Base-by-base conservation (phyloP, 257 asterid species). In the Solanum virginianum region DNA sequence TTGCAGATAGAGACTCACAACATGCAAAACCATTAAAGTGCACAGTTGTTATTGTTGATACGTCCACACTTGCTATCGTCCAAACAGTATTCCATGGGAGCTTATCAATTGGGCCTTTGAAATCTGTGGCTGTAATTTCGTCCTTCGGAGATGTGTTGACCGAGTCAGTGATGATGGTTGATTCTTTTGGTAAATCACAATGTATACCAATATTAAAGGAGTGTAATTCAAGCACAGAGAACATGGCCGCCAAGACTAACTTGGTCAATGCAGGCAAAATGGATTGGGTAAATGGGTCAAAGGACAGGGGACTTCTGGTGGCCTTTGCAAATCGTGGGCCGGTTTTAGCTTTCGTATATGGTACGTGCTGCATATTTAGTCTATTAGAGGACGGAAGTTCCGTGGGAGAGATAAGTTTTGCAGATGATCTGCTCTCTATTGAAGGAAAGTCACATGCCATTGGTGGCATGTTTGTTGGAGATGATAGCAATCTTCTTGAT, bases 81-180 rank as follows among this genome's bases (percentile, higher is more conserved):
- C 98, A 92, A 86, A 95, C 98, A 59, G 91, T 96, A 87, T 91
- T 93, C 90, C 97, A 94, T 88, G 99, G 97, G 66, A 90, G 86
- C 88, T 86, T 93, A 72, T 86, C 93, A 57, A 87, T 94, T 85
- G 97, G 98, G 82, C 93, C 95, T 51, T 93, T 95, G 92, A 93
- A 92, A 89, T 95, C 94, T 71, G 93, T 91, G 90, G 87, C 91
- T 51, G 87, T 95, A 77, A 85, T 93, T 83, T 87, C 87, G 55
- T 86, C 92, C 24, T 75, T 85, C 24, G 93, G 91, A 65, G 92
- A 92, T 86, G 85, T 85, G 88, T 94, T 91, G 92, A 90, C 91
- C 56, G 93, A 90, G 88, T 94, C 88, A 9, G 93, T 95, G 59
- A 87, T 93, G 91, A 90, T 95, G 88, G 88, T 92, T 87, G 99